Evolutionary conservation across 2,329 filamentous ascomycete species (phyloP), one percentile per base, ranked within the genome.

Genomic region (Trichoderma sp.): DNA sequence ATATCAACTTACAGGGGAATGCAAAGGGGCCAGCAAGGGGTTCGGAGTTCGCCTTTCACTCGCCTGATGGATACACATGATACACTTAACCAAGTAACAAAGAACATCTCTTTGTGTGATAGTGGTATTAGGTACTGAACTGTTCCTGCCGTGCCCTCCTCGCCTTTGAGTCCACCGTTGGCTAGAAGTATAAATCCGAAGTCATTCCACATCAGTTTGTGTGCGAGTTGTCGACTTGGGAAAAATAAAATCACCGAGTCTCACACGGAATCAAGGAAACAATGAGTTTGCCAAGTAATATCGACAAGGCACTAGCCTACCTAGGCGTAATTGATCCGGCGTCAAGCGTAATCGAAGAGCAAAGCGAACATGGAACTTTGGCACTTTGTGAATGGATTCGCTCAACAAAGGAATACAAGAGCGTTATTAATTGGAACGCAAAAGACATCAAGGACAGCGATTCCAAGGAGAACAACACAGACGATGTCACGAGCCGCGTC

Each of bases 401-500:
- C 3, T 18, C 41, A 45, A 45, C 41, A 3, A 6, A 45, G 4
- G 6, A 45, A 45, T 45, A 18, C 16, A 45, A 50, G 41, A 50
- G 18, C 7, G 41, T 50, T 18, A 1, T 50, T 21, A 18, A n/a
- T n/a, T 50, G 41, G 41, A 18, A 11, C 16, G 3, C 41, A 1
- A 11, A 3, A n/a, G 16, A 5, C 18, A 21, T 21, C 41, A 11
- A 9, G 6, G 3, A n/a, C 1, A 18, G 1, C 18, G 41, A 21
- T 4, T 50, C 18, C 16, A 11, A 1, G 0, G 0, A n/a, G 41
- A 8, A 50, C 18, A 11, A 4, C 8, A n/a, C 7, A n/a, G 3
- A 11, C 2, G 4, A n/a, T 50, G 0, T 9, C 18, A n/a, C 3
- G 8, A 50, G 18, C 4, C 41, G 4, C 0, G 1, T n/a, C 16